Conservation (phyloP, 2,329 filamentous ascomycete genomes). For the Alternaria dauci region DNA sequence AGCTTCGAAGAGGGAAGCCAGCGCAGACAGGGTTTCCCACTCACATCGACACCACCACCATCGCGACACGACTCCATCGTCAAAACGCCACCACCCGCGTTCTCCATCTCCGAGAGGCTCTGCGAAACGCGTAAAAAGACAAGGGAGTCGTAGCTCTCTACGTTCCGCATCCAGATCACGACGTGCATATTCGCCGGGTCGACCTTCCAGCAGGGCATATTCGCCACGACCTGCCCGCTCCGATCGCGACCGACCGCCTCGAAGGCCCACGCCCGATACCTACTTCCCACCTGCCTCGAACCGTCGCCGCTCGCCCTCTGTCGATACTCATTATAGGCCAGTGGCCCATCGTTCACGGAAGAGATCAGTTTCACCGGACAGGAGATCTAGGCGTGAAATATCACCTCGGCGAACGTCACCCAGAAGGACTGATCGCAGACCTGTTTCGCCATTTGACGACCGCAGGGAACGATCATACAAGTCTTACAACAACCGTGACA, state of each 20-base stretch:
- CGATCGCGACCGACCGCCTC: slow-evolving; percentile 43
- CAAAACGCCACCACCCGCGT: slow-evolving; percentile 51
- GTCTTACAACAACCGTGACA: slow-evolving; percentile 25
- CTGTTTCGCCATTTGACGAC: slow-evolving; percentile 34
- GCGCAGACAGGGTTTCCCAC: slow-evolving; percentile 47
- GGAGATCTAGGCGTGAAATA: slow-evolving; percentile 40
- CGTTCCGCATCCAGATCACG: slow-evolving; percentile 48
- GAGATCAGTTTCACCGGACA: slow-evolving; percentile 44
- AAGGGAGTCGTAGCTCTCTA: slow-evolving; percentile 46
- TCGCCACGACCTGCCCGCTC: slow-evolving; percentile 44
- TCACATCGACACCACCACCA: slow-evolving; percentile 46
- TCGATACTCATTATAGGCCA: slow-evolving; percentile 50
- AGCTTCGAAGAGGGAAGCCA: slow-evolving; percentile 47
- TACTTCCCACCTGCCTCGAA: slow-evolving; percentile 43
- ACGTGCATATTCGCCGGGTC: slow-evolving; percentile 42
- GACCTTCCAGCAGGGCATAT: slow-evolving; percentile 37
- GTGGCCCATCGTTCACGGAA: slow-evolving; percentile 42
- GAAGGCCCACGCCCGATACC: slow-evolving; percentile 48
- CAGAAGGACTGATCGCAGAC: slow-evolving; percentile 36
- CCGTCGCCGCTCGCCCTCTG: slow-evolving; percentile 54
- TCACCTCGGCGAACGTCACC: slow-evolving; percentile 43
- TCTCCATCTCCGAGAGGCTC: slow-evolving; percentile 48
- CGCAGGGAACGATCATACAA: slow-evolving; percentile 32
- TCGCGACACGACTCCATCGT: slow-evolving; percentile 49
- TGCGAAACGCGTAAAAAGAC: slow-evolving; percentile 45